These are phyloP conservation scores for Pichia cabralensis DNA, from an alignment of 805 yeast genomes.

Conservation along the genomic window DNA sequence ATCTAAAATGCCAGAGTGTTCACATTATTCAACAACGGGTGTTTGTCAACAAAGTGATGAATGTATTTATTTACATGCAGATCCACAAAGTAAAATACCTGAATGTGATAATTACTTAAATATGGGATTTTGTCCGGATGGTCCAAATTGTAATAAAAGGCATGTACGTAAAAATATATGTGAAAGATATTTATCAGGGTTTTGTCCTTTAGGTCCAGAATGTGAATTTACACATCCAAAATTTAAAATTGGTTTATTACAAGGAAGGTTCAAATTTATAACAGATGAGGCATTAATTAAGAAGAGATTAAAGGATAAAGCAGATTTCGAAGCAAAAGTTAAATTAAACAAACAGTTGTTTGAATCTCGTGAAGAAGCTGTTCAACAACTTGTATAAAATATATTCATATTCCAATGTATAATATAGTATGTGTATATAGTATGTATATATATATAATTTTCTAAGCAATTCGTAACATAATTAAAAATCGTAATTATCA, in stretches of 20 bases:
- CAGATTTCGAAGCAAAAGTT: constrained; percentile 2
- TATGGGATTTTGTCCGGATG: constrained; percentile 85
- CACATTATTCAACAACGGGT: constrained; percentile 73
- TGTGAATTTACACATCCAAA: constrained; percentile 81
- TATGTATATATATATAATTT: constrained; percentile 34
- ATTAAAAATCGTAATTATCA: constrained; percentile 23
- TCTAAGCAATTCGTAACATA: constrained; percentile 35
- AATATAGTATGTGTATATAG: no score
- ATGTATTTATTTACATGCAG: constrained; percentile 86
- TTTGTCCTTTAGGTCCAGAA: constrained; percentile 81
- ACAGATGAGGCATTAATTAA: constrained; percentile 30
- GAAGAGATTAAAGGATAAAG: constrained; percentile 15
- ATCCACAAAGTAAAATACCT: constrained; percentile 81
- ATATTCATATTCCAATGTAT: no score
- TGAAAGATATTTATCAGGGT: constrained; percentile 75
- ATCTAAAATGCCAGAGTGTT: constrained; percentile 94
- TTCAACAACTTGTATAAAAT: no score
- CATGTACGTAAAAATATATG: constrained; percentile 74
- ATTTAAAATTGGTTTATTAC: constrained; percentile 38
- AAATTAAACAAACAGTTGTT: constrained; percentile 5
- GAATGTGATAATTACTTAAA: constrained; percentile 72
- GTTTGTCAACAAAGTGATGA: constrained; percentile 90
- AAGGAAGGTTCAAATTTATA: constrained; percentile 35
- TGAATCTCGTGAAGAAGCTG: no score
- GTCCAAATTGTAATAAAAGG: constrained; percentile 74